phyloP scores from a whole-genome alignment of 305 asterid genomes.

The Euphrasia arctica region DNA sequence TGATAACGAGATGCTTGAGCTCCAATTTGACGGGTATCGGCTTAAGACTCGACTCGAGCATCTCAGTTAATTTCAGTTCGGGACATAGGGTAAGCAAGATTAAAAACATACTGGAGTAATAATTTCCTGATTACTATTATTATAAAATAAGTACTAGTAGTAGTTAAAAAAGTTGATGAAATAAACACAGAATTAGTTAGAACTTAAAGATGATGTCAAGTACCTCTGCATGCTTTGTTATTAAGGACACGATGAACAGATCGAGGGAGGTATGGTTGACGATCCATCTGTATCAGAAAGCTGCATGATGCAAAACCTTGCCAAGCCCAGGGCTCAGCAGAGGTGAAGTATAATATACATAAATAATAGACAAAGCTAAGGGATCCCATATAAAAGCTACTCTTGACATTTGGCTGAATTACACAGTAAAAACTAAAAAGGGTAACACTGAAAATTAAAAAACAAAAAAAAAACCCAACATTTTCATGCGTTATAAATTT shows the following conservation, averaged over 20 bases:
- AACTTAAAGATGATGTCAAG: conserved; percentile 1
- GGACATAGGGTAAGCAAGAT: conserved; percentile 11
- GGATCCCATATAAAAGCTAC: background rate
- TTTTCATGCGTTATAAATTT: background rate
- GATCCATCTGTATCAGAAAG: conserved; percentile 98
- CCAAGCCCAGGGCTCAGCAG: background rate
- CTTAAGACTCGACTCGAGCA: too few relatives aligned
- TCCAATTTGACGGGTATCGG: too few relatives aligned
- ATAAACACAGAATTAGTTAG: conserved; percentile 12
- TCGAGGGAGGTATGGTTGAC: conserved; percentile 84
- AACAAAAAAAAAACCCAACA: too few relatives aligned
- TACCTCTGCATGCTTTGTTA: conserved; percentile 97
- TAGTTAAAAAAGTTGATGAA: too few relatives aligned
- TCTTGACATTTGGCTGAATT: background rate
- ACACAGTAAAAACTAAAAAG: background rate
- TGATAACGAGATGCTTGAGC: too few relatives aligned
- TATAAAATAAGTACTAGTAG: too few relatives aligned
- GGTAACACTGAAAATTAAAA: background rate
- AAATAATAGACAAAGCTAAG: background rate
- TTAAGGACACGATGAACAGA: conserved; percentile 71
- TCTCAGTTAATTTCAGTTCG: too few relatives aligned
- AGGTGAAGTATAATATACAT: conserved; percentile 9
- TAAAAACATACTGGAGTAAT: background rate
- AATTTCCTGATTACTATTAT: too few relatives aligned
- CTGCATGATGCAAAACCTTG: conserved; percentile 36